These are phyloP conservation scores for Saccharomyces hybrid DNA, from an alignment of 1,139 yeast genomes.

Conservation along the genomic window DNA sequence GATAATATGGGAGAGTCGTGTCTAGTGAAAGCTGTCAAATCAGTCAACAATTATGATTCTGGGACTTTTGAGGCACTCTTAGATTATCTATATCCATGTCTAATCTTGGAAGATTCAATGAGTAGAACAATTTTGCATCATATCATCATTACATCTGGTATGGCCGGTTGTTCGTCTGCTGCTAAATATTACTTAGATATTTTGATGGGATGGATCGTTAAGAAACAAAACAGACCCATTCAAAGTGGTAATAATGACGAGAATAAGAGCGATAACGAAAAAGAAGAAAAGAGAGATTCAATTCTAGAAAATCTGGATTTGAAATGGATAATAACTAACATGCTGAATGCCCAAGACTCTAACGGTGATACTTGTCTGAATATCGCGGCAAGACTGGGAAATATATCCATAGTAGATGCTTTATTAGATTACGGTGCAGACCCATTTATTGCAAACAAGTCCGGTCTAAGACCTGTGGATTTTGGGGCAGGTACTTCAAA, in stretches of 20 bases:
- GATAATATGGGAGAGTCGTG: constrained; percentile 88
- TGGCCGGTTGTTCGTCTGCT: constrained; percentile 60
- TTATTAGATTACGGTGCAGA: constrained; percentile 84
- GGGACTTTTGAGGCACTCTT: constrained; percentile 66
- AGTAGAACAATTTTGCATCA: constrained; percentile 90
- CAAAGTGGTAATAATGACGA: constrained; percentile 3
- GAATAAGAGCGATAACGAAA: background rate
- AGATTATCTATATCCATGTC: constrained; percentile 68
- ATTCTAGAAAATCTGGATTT: constrained; percentile 40
- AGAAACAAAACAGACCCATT: constrained; percentile 24
- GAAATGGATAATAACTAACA: constrained; percentile 53
- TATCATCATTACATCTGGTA: constrained; percentile 71
- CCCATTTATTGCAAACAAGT: constrained; percentile 65
- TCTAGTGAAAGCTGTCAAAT: constrained; percentile 77
- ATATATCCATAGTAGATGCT: constrained; percentile 70
- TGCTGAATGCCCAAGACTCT: constrained; percentile 70
- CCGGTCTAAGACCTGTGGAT: constrained; percentile 79
- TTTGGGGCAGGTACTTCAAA: constrained; percentile 46
- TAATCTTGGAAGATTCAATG: constrained; percentile 62
- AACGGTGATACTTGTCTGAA: constrained; percentile 87
- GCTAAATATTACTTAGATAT: constrained; percentile 70
- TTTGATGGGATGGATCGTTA: constrained; percentile 73
- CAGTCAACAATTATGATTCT: constrained; percentile 76
- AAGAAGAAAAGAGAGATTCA: constrained; percentile 34
- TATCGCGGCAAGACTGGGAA: constrained; percentile 83